phyloP scores from a whole-genome alignment of 1,284 basidiomycete genomes.

The Agroathelia rolfsii region DNA sequence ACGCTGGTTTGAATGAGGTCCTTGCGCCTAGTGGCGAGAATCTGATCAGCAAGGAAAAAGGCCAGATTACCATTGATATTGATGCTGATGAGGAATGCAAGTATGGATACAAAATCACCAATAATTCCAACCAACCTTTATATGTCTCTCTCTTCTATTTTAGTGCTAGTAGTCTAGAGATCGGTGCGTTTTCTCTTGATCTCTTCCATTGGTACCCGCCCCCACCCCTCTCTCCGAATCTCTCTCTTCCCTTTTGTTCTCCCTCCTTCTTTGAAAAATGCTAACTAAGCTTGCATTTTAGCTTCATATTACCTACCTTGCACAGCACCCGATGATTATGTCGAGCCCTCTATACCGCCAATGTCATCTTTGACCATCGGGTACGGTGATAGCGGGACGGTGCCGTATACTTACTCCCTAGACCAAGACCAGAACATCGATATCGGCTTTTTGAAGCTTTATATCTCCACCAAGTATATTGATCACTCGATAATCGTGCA shows the following conservation, averaged over 20 bases:
- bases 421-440: slow-evolving; percentile 9
- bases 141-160: slow-evolving; percentile 11
- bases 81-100: slow-evolving; percentile 5
- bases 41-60: too few species aligned
- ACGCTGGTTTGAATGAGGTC: background rate
- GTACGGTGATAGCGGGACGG: slow-evolving; percentile 10
- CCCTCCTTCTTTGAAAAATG: too few species aligned
- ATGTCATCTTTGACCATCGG: slow-evolving; percentile 8
- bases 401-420: slow-evolving; percentile 6
- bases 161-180: slow-evolving; percentile 11
- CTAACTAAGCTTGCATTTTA: too few species aligned
- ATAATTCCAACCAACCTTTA: slow-evolving; percentile 5
- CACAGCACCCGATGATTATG: background rate
- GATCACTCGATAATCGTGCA: slow-evolving; percentile 8
- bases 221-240: too few species aligned
- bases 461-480: slow-evolving; percentile 10
- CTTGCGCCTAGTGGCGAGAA: slow-evolving; percentile 8
- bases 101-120: slow-evolving; percentile 13
- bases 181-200: slow-evolving; percentile 10
- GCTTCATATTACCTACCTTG: slow-evolving; percentile 5
- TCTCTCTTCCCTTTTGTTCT: background rate
- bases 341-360: slow-evolving; percentile 6
- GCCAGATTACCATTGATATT: slow-evolving; percentile 9
- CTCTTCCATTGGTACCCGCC: too few species aligned
- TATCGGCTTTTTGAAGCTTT: slow-evolving; percentile 12